Conservation (phyloP, 2,329 filamentous ascomycete genomes). For the Sporothrix euskadiensis region DNA sequence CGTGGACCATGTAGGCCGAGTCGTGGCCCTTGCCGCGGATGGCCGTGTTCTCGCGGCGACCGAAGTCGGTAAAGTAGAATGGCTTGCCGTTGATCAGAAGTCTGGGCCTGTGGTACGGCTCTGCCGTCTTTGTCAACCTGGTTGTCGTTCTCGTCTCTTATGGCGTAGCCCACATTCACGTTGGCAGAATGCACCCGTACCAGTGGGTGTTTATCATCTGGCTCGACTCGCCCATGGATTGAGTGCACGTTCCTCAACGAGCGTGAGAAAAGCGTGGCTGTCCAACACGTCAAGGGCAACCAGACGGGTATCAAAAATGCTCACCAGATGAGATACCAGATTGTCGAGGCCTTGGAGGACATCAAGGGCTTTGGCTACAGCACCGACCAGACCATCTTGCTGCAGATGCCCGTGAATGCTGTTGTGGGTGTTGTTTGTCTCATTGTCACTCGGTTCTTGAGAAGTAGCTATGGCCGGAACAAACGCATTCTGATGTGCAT, state of each 20-base stretch:
- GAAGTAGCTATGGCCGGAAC: slow-evolving; percentile 45
- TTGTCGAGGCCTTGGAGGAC: slow-evolving; percentile 40
- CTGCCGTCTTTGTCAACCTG: not conserved
- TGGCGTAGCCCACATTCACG: not conserved
- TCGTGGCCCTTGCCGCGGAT: slow-evolving; percentile 14
- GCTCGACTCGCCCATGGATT: slow-evolving; percentile 36
- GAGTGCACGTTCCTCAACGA: slow-evolving; percentile 33
- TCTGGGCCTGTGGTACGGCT: slow-evolving; percentile 1
- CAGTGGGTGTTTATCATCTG: slow-evolving; percentile 40
- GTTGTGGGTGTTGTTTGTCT: slow-evolving; percentile 37
- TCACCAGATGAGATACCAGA: slow-evolving; percentile 37
- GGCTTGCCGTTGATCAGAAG: slow-evolving; percentile 3
- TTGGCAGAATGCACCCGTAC: slow-evolving; percentile 29
- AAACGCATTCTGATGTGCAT: slow-evolving; percentile 37
- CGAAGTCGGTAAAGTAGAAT: slow-evolving; percentile 1
- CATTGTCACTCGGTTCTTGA: slow-evolving; percentile 30
- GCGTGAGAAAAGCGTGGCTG: slow-evolving; percentile 38
- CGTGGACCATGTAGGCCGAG: slow-evolving; percentile 8
- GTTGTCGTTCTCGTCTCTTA: not conserved
- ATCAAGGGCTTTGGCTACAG: slow-evolving; percentile 52
- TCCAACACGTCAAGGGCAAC: slow-evolving; percentile 40
- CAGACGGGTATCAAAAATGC: slow-evolving; percentile 42
- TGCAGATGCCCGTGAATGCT: slow-evolving; percentile 37
- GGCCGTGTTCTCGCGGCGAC: slow-evolving; percentile 1
- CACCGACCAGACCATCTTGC: slow-evolving; percentile 45